Percentiles rank a stretch among this genome's conserved stretches.
Conservation (phyloP, 1,139 yeast genomes). For the Candida albicans region DNA sequence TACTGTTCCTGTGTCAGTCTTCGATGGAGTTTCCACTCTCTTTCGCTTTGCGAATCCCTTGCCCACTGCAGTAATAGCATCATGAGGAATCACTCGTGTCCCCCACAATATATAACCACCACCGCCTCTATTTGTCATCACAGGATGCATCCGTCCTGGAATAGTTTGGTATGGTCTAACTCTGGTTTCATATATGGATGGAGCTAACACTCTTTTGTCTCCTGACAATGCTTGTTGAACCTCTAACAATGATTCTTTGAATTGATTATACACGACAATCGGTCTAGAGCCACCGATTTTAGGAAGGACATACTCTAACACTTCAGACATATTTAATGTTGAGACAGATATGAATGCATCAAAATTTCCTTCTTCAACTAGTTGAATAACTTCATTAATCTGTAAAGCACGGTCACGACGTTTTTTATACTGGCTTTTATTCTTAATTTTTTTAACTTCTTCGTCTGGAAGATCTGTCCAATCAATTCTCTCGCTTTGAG, state of each 20-base stretch:
- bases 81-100: constrained; percentile 74
- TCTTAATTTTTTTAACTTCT: constrained; percentile 57
- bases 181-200: constrained; percentile 77
- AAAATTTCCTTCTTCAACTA: constrained; percentile 53
- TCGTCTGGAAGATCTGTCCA: constrained; percentile 53
- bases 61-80: constrained; percentile 56
- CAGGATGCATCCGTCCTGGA: constrained; percentile 92
- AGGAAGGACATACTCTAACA: constrained; percentile 62
- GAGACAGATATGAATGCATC: constrained; percentile 79
- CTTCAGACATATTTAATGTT: constrained; percentile 65
- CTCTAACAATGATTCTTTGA: constrained; percentile 74
- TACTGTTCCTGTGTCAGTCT: constrained; percentile 1
- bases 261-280: constrained; percentile 76
- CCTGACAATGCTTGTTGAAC: constrained; percentile 64
- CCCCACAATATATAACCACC: constrained; percentile 90
- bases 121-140: constrained; percentile 90
- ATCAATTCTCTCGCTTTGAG: constrained; percentile 58
- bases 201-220: constrained; percentile 76
- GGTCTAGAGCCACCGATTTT: constrained; percentile 87
- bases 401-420: constrained; percentile 60
- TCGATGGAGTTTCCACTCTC: constrained; percentile 20
- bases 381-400: constrained; percentile 53
- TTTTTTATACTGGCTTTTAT: constrained; percentile 66
- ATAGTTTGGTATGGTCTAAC: constrained; percentile 89
- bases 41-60: constrained; percentile 45